Base-by-base conservation (phyloP, 805 yeast species). In the Dipodascopsis tothii region DNA sequence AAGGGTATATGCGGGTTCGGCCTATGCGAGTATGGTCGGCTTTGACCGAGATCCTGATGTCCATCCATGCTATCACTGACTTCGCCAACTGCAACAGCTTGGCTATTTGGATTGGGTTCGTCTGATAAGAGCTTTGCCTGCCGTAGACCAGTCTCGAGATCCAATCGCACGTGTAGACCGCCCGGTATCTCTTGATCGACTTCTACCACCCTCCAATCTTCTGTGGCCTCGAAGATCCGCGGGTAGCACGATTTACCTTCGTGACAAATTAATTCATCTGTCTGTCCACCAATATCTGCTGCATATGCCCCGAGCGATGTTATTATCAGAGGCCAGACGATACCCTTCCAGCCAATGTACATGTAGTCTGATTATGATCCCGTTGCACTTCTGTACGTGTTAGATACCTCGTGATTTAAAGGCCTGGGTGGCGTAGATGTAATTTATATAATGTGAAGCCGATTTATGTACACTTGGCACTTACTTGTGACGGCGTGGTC, bases 141-240 rank as follows among this genome's bases (percentile, higher is more conserved):
- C 55, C 73, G 76, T 21, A 65, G 61, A 17, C 81, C 80, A 0
- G 87, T 78, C n/a, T 80, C 84, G 45, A 87, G 63, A 59, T 85
- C 80, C 53, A 88, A 56, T 51, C 84, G 70, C 9, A 87, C 76
- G 60, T 84, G 88, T 27, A 84, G 63, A 0, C 96, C 97, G 50
- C 74, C 75, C 0, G 96, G 95, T 3, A 88, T 70, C 5, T 73
- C 70, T 56, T 85, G 95, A n/a, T 80, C 86, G 38, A 74, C 80
- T 52, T 65, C 69, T 3, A 88, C 74, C 1, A 58, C 58, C 64
- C 79, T 77, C 94, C 95, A 88, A 51, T 81, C 75, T 1, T 58
- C 48, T 0, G 78, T 63, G 1, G 96, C 83, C 32, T 63, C 74
- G 57, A 87, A 86, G 2, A 46, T 34, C n/a, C 14, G 20, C 3